A percentile compares a stretch with the other conserved stretches of the same genome.
Evolutionary conservation across 345 rosid species (phyloP).

Genomic region (Rubroshorea leprosula): DNA sequence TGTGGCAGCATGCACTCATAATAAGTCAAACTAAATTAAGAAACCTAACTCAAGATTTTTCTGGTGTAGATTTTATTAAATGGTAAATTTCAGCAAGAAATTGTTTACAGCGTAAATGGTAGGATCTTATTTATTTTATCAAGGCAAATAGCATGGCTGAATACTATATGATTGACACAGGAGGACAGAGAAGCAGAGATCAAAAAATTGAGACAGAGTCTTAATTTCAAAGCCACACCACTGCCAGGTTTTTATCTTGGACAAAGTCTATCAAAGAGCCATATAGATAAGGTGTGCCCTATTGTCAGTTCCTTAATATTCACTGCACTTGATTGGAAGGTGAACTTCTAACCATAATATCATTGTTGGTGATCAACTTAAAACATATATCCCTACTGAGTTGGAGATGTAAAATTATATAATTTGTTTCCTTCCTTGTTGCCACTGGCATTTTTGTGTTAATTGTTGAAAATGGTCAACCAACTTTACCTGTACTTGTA

Average conservation of each 20-base stretch:
- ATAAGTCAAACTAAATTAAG: too few relatives aligned
- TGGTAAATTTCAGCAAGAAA: background rate
- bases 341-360: background rate
- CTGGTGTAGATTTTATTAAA: too few relatives aligned
- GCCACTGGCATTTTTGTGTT: background rate
- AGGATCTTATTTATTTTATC: background rate
- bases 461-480: background rate
- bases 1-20: background rate
- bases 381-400: background rate
- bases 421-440: conserved; percentile 3
- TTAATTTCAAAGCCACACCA: conserved; percentile 38
- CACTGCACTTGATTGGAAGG: background rate
- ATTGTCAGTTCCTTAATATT: conserved; percentile 1
- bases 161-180: conserved; percentile 26
- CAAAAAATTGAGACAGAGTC: conserved; percentile 35
- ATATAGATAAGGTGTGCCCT: conserved; percentile 36
- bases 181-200: conserved; percentile 34
- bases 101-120: background rate
- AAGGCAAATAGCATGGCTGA: background rate
- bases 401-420: background rate
- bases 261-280: conserved; percentile 25
- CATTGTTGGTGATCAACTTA: background rate
- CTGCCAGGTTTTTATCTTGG: conserved; percentile 31
- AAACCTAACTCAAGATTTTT: too few relatives aligned
- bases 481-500: background rate